These are phyloP conservation scores for Cryptococcus neoformans DNA, from an alignment of 1,284 basidiomycete species.

Conservation along the genomic window DNA sequence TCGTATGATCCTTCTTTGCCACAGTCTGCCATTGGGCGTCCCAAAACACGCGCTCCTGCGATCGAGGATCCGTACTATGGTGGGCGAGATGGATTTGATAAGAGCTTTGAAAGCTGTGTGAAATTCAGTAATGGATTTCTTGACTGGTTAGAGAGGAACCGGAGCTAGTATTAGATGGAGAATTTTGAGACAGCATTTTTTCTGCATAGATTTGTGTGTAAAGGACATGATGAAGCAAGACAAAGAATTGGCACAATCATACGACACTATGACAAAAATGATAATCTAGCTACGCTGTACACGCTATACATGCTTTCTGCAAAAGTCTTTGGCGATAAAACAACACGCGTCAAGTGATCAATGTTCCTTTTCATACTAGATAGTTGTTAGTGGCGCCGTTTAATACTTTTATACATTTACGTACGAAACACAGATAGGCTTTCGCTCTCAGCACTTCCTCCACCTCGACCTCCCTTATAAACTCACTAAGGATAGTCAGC, in stretches of 20 bases:
- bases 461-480: constrained; percentile 70
- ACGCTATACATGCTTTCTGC: no score
- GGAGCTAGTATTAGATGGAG: background rate
- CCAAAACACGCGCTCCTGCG: constrained; percentile 17
- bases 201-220: constrained; percentile 19
- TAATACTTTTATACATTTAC: constrained; percentile 10
- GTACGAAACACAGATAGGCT: constrained; percentile 66
- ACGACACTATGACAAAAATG: no score
- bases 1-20: constrained; percentile 36
- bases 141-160: constrained; percentile 35
- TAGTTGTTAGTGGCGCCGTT: background rate
- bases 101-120: constrained; percentile 49
- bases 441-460: constrained; percentile 86
- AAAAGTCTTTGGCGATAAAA: no score
- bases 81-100: constrained; percentile 49
- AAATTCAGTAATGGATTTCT: constrained; percentile 45
- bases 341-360: no score
- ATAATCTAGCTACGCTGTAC: no score
- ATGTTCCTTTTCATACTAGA: background rate
- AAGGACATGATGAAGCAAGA: background rate
- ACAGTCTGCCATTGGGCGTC: constrained; percentile 3
- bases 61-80: constrained; percentile 52
- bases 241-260: no score
- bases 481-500: constrained; percentile 50
- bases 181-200: no score